Evolutionary conservation across 345 rosid species (phyloP).

Genomic region (Carallia brachiata): DNA sequence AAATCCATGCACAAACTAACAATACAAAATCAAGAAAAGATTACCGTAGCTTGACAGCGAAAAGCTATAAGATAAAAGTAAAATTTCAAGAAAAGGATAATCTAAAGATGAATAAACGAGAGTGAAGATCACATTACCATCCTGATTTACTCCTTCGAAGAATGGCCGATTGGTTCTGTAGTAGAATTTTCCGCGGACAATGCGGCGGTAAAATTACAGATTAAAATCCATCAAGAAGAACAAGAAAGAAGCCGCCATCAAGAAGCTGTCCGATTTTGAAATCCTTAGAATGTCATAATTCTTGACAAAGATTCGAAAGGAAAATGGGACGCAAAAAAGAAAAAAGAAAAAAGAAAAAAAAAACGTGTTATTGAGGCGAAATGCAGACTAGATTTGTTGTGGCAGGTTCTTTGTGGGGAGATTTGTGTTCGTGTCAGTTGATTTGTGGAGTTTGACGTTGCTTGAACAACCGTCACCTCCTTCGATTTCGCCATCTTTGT

Average conservation of each 20-base stretch:
- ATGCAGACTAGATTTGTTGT: neutral
- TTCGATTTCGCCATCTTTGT: constrained; percentile 10
- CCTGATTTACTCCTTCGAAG: too few relatives aligned
- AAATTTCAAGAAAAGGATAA: too few relatives aligned
- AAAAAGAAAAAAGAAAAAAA: neutral
- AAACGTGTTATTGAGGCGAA: too few relatives aligned
- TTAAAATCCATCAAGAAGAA: neutral
- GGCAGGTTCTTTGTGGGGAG: neutral
- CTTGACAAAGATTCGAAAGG: neutral
- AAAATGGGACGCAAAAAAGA: neutral
- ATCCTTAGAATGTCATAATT: too few relatives aligned
- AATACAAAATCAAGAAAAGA: too few relatives aligned
- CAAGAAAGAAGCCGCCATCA: neutral
- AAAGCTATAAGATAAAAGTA: too few relatives aligned
- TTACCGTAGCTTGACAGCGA: too few relatives aligned
- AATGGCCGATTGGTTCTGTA: constrained; percentile 27
- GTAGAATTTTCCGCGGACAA: neutral
- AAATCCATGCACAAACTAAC: too few relatives aligned
- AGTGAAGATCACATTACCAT: too few relatives aligned
- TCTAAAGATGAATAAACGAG: too few relatives aligned
- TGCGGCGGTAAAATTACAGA: neutral
- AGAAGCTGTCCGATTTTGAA: neutral
- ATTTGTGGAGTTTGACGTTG: constrained; percentile 3
- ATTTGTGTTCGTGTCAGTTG: neutral
- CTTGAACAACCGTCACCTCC: neutral